Evolutionary conservation across 768 basidiomycete genomes (phyloP).

Genomic region (Lentinula guzmanii): DNA sequence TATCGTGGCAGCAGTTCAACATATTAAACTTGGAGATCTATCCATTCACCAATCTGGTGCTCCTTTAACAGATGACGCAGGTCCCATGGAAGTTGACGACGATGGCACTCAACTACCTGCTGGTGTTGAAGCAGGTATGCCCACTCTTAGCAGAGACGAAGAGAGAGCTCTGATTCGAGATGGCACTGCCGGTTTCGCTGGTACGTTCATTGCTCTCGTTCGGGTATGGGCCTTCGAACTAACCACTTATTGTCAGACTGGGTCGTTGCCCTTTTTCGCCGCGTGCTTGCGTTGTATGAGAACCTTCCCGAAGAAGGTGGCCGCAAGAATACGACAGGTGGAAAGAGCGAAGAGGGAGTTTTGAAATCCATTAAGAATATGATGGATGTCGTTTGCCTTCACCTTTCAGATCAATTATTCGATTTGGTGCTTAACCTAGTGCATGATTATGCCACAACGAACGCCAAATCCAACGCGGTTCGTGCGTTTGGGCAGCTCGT

Average conservation of each 20-base stretch:
- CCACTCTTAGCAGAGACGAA: constrained; percentile 51
- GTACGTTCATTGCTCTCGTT: constrained; percentile 26
- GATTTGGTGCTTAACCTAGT: constrained; percentile 82
- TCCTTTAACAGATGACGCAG: constrained; percentile 46
- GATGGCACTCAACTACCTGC: constrained; percentile 43
- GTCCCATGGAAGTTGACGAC: constrained; percentile 48
- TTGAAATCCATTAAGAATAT: constrained; percentile 76
- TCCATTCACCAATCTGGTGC: constrained; percentile 56
- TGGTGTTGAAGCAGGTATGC: constrained; percentile 37
- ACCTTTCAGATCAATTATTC: constrained; percentile 74
- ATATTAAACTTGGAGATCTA: constrained; percentile 74
- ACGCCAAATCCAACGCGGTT: constrained; percentile 88
- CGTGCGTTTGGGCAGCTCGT: constrained; percentile 86
- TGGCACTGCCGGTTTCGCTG: constrained; percentile 74
- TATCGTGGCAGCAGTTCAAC: constrained; percentile 65
- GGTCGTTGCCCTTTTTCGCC: constrained; percentile 72
- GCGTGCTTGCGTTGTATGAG: constrained; percentile 79
- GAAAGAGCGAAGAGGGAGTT: constrained; percentile 75
- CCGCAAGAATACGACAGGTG: constrained; percentile 75
- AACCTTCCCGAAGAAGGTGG: constrained; percentile 96
- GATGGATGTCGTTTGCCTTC: constrained; percentile 75
- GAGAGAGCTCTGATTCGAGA: constrained; percentile 71
- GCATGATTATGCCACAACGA: constrained; percentile 82
- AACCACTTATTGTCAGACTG: constrained; percentile 44
- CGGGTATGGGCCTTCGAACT: background rate